phyloP scores from a whole-genome alignment of 495 filamentous ascomycete genomes.

The Aspergillus heteromorphus region DNA sequence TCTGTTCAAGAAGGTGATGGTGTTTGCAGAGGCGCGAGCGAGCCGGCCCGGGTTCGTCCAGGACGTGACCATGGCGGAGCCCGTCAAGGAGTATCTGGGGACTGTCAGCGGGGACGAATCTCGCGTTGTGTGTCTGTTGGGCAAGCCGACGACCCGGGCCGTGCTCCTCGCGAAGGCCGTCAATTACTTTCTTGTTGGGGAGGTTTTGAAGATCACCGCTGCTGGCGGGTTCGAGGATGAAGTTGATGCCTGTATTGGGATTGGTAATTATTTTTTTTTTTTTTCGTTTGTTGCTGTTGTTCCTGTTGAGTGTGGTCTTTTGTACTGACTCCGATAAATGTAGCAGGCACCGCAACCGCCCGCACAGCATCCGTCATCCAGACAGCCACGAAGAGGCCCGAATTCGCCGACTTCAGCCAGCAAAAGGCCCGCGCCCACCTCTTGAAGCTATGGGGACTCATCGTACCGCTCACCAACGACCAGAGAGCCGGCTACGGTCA shows the following conservation, averaged over 20 bases:
- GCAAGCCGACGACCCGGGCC: slow-evolving; percentile 12
- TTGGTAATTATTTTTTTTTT: slow-evolving; percentile 5
- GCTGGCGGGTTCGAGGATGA: slow-evolving; percentile 15
- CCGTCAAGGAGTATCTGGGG: slow-evolving; percentile 17
- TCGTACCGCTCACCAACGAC: slow-evolving; percentile 16
- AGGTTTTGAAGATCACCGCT: slow-evolving; percentile 12
- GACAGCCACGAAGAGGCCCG: slow-evolving; percentile 9
- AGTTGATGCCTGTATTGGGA: too few species aligned
- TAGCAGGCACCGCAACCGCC: too few species aligned
- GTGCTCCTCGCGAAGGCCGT: slow-evolving; percentile 22
- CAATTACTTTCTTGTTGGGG: slow-evolving; percentile 15
- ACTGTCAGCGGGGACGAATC: slow-evolving; percentile 9
- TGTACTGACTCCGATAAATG: too few species aligned
- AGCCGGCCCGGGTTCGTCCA: slow-evolving; percentile 11
- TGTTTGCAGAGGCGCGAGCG: slow-evolving; percentile 8
- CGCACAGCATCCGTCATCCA: slow-evolving; percentile 12
- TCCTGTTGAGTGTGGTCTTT: neutral
- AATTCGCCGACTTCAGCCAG: slow-evolving; percentile 17
- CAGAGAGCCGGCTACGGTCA: neutral
- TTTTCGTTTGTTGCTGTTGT: neutral
- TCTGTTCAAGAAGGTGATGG: slow-evolving; percentile 8
- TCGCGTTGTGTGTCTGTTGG: slow-evolving; percentile 14
- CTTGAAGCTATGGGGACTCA: slow-evolving; percentile 14
- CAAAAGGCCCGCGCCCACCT: slow-evolving; percentile 8
- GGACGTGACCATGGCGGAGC: slow-evolving; percentile 10